A percentile compares a stretch with the other conserved stretches of the same genome.
phyloP scores from a whole-genome alignment of 306 rosid genomes.

The Urtica urens region DNA sequence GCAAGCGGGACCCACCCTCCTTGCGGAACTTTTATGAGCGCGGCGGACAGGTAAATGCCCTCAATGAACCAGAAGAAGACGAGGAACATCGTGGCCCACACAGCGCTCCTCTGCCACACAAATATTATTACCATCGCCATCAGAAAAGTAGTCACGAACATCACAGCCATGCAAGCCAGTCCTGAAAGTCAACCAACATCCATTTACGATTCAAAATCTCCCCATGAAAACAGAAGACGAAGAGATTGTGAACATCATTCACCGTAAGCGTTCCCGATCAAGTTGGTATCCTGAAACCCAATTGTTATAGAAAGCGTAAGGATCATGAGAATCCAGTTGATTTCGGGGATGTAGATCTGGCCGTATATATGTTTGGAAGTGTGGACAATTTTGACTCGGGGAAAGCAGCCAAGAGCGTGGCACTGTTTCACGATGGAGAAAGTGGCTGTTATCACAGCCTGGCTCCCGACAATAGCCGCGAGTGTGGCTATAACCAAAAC shows the following conservation, averaged over 20 bases:
- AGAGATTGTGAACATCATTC: neutral
- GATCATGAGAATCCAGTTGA: constrained; percentile 85
- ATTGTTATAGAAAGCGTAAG: constrained; percentile 71
- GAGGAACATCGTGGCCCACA: constrained; percentile 42
- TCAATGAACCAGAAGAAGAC: constrained; percentile 64
- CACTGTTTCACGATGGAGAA: constrained; percentile 82
- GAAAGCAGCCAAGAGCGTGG: constrained; percentile 91
- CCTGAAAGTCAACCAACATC: constrained; percentile 41
- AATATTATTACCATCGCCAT: constrained; percentile 61
- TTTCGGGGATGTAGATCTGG: constrained; percentile 83
- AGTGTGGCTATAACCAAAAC: constrained; percentile 69
- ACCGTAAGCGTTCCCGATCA: constrained; percentile 89
- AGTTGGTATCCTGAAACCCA: constrained; percentile 69
- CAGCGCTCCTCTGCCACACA: constrained; percentile 60
- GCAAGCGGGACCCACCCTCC: constrained; percentile 90
- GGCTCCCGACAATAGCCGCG: constrained; percentile 87
- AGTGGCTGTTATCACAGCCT: constrained; percentile 82
- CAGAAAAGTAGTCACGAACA: constrained; percentile 71
- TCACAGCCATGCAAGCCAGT: constrained; percentile 71
- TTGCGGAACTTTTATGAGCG: constrained; percentile 71
- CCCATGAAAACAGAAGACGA: neutral
- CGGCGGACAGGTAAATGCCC: constrained; percentile 64
- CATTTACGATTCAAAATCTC: neutral
- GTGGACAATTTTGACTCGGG: constrained; percentile 81
- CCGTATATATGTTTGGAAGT: constrained; percentile 73